Evolutionary conservation across 306 rosid genomes (phyloP).

Genomic region (Quercus parvula): DNA sequence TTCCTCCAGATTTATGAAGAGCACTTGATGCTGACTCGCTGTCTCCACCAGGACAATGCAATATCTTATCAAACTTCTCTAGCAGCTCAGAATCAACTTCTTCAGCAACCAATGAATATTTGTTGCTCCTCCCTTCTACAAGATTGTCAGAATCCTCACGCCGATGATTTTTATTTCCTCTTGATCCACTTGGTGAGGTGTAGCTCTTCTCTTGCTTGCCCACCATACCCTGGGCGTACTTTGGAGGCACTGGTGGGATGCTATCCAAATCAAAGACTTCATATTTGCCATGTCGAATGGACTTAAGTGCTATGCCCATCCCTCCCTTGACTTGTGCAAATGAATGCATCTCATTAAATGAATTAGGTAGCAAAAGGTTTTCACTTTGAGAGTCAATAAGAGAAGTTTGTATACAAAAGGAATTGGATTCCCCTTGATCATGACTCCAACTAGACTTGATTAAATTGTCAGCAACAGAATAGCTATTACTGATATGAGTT

Average conservation of each 20-base stretch:
- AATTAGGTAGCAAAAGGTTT: slow-evolving; percentile 19
- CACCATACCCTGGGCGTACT: not conserved
- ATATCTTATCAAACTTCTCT: slow-evolving; percentile 50
- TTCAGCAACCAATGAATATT: slow-evolving; percentile 32
- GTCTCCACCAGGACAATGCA: slow-evolving; percentile 16
- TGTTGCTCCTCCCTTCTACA: slow-evolving; percentile 38
- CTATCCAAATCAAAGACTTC: slow-evolving; percentile 10
- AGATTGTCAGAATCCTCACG: slow-evolving; percentile 15
- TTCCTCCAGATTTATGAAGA: not conserved
- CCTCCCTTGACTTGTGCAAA: not conserved
- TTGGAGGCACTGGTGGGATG: not conserved
- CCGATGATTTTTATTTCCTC: slow-evolving; percentile 33
- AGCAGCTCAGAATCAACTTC: slow-evolving; percentile 34
- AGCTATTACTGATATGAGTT: slow-evolving; percentile 20
- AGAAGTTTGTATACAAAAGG: slow-evolving; percentile 6
- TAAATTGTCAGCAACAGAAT: slow-evolving; percentile 19
- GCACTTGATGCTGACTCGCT: not conserved
- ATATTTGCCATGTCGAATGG: slow-evolving; percentile 19
- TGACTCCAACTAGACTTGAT: slow-evolving; percentile 23
- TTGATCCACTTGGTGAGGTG: slow-evolving; percentile 14
- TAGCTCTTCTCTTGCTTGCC: not conserved
- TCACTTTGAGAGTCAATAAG: not conserved
- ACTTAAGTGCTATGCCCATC: too few relatives aligned
- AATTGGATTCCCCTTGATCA: slow-evolving; percentile 18
- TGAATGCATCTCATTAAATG: slow-evolving; percentile 17